Conservation (phyloP, 768 basidiomycete genomes). For the Mycena belliarum region DNA sequence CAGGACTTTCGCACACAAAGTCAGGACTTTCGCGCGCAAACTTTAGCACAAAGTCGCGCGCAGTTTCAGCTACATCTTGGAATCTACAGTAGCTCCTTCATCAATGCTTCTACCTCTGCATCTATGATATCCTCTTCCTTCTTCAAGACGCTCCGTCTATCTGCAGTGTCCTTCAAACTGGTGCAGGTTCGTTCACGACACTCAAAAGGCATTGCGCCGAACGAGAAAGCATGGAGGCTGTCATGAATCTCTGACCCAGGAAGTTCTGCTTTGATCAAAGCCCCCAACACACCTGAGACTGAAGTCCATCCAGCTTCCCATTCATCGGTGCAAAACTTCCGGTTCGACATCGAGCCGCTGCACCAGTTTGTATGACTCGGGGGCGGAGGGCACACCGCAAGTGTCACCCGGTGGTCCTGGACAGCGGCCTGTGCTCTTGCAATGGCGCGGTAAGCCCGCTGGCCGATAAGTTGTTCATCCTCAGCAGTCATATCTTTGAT, state of each 20-base stretch:
- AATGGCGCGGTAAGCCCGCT: neutral
- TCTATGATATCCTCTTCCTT: conserved; percentile 3
- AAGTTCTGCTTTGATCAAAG: neutral
- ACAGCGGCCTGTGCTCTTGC: conserved; percentile 1
- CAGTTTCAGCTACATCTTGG: too few relatives aligned
- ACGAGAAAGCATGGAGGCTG: neutral
- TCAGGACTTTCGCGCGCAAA: neutral
- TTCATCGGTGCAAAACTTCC: neutral
- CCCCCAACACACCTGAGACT: neutral
- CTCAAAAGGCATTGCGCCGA: neutral
- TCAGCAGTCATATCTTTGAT: neutral
- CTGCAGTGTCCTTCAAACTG: neutral
- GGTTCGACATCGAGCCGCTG: too few relatives aligned
- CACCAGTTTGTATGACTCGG: neutral
- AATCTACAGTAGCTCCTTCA: neutral
- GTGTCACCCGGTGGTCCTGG: neutral
- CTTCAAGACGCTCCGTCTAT: neutral
- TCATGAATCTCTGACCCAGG: neutral
- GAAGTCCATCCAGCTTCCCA: neutral
- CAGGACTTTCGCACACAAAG: too few relatives aligned
- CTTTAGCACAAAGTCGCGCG: too few relatives aligned
- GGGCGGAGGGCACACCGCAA: neutral
- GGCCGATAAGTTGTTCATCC: neutral
- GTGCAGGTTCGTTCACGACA: conserved; percentile 4
- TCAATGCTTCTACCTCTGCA: neutral